Evolutionary conservation across 1,284 basidiomycete species (phyloP).

Genomic region (Filobasidium uniguttulatum): DNA sequence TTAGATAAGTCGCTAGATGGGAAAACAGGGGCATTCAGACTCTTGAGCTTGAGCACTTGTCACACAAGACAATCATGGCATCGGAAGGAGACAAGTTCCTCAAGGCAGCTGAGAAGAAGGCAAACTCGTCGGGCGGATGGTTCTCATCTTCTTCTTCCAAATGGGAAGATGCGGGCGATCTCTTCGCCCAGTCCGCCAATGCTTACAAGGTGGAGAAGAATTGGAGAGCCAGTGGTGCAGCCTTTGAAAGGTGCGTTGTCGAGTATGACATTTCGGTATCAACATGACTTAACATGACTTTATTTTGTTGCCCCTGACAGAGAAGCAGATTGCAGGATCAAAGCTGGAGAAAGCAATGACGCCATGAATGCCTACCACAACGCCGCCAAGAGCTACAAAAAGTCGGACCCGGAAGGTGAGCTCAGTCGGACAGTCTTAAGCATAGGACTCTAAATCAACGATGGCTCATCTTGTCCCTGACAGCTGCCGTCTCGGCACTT

Average conservation of each 20-base stretch:
- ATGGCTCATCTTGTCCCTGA: slow-evolving; percentile 10
- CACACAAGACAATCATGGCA: too few species aligned
- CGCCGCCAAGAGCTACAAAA: slow-evolving; percentile 85
- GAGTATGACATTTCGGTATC: background rate
- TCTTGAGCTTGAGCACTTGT: too few species aligned
- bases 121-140: slow-evolving; percentile 63
- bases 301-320: slow-evolving; percentile 30
- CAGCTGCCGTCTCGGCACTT: slow-evolving; percentile 85
- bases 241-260: slow-evolving; percentile 48
- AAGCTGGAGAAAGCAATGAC: slow-evolving; percentile 70
- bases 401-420: slow-evolving; percentile 67
- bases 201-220: slow-evolving; percentile 86
- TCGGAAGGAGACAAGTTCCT: slow-evolving; percentile 43
- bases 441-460: background rate
- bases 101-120: slow-evolving; percentile 85
- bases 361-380: slow-evolving; percentile 97
- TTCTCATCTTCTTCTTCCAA: slow-evolving; percentile 67
- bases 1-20: too few species aligned
- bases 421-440: slow-evolving; percentile 7
- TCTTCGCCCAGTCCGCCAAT: slow-evolving; percentile 86
- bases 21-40: too few species aligned
- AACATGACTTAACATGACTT: slow-evolving; percentile 19
- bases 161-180: slow-evolving; percentile 84
- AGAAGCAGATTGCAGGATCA: slow-evolving; percentile 82
- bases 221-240: slow-evolving; percentile 79